A percentile compares a stretch with the other conserved stretches of the same genome.
phyloP scores from a whole-genome alignment of 1,139 yeast species.

The Taiozyma sp. region DNA sequence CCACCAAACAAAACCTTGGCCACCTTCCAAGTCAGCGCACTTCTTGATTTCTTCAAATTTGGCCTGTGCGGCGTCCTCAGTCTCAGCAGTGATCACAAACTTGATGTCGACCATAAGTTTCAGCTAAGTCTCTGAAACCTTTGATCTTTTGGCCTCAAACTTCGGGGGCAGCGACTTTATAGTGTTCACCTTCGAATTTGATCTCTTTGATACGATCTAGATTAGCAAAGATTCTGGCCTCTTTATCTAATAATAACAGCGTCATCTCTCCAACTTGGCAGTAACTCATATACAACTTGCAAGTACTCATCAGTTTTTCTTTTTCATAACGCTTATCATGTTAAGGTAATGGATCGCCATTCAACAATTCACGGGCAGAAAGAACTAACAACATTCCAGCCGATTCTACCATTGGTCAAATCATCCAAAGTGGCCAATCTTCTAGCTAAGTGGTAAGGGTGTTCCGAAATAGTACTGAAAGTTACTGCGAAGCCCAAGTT shows the following conservation, averaged over 20 bases:
- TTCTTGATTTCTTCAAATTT: slow-evolving; percentile 27
- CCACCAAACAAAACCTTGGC: slow-evolving; percentile 33
- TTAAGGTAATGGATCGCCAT: too few relatives aligned
- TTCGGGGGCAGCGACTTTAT: slow-evolving; percentile 35
- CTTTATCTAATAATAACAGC: slow-evolving; percentile 31
- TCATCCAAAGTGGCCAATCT: slow-evolving; percentile 37
- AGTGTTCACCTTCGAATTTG: slow-evolving; percentile 33
- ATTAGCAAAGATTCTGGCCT: slow-evolving; percentile 32
- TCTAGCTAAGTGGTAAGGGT: slow-evolving; percentile 38
- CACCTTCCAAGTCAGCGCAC: slow-evolving; percentile 33
- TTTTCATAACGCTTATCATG: slow-evolving; percentile 35
- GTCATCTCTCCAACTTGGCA: slow-evolving; percentile 40
- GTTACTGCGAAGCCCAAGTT: slow-evolving; percentile 36
- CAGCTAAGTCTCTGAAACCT: slow-evolving; percentile 23
- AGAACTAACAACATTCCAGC: slow-evolving; percentile 40
- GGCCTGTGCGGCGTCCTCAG: slow-evolving; percentile 30
- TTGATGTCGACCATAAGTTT: slow-evolving; percentile 21
- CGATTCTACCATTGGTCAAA: slow-evolving; percentile 36
- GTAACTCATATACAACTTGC: slow-evolving; percentile 33
- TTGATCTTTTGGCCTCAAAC: slow-evolving; percentile 26
- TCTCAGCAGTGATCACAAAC: slow-evolving; percentile 25
- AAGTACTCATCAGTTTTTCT: slow-evolving; percentile 37
- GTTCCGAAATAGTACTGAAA: slow-evolving; percentile 38
- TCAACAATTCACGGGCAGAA: slow-evolving; percentile 19
- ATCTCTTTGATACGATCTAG: slow-evolving; percentile 34